A percentile compares a stretch with the other conserved stretches of the same genome.
phyloP scores from a whole-genome alignment of 768 basidiomycete genomes.

The Auricularia sp. region DNA sequence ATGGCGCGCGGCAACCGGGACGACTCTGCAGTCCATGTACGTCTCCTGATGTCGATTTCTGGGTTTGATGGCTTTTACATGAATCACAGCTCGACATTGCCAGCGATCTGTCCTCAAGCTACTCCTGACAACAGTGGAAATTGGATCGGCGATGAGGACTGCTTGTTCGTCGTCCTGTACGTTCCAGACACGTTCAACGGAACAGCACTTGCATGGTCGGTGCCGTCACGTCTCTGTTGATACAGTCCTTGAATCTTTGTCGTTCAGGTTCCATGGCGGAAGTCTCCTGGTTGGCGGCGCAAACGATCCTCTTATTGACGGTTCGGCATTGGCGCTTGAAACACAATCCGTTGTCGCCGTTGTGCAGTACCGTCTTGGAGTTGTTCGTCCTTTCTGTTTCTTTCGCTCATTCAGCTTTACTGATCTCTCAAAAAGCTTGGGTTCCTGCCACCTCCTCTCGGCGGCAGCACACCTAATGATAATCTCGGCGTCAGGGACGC shows the following conservation, averaged over 20 bases:
- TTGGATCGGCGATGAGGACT: conserved; percentile 59
- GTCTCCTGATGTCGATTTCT: background rate
- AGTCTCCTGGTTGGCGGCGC: conserved; percentile 67
- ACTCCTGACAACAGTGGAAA: conserved; percentile 28
- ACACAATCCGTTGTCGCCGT: conserved; percentile 75
- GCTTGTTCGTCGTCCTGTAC: conserved; percentile 69
- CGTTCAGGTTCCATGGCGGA: conserved; percentile 75
- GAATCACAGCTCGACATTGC: conserved; percentile 31
- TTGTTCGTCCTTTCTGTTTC: conserved; percentile 31
- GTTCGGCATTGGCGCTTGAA: conserved; percentile 57
- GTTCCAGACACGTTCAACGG: conserved; percentile 36
- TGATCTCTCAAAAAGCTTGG: conserved; percentile 40
- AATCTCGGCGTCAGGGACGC: conserved; percentile 67
- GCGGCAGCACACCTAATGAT: conserved; percentile 35
- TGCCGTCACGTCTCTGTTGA: conserved; percentile 5
- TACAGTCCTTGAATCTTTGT: background rate
- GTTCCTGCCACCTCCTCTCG: conserved; percentile 48
- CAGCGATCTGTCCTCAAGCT: conserved; percentile 63
- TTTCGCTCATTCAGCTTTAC: background rate
- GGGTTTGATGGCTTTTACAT: background rate
- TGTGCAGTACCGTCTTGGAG: conserved; percentile 76
- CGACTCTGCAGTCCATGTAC: background rate
- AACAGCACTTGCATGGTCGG: conserved; percentile 54
- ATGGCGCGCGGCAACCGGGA: background rate
- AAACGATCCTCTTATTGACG: conserved; percentile 63